Conservation (phyloP, 1,139 yeast genomes). For the Geotrichum carabidarum region DNA sequence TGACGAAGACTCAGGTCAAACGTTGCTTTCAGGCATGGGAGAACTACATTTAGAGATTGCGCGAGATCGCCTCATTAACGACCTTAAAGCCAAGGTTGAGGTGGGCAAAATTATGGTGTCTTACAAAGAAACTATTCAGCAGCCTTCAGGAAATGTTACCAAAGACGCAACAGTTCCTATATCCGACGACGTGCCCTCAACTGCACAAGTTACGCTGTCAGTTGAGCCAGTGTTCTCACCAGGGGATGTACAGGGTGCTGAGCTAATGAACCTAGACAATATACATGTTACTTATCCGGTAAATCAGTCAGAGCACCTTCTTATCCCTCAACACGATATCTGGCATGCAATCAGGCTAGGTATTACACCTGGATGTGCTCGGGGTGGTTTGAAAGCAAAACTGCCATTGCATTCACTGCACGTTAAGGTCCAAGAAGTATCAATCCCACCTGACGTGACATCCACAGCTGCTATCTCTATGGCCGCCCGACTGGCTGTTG, state of each 20-base stretch:
- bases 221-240: constrained; percentile 53
- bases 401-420: constrained; percentile 62
- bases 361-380: constrained; percentile 62
- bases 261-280: constrained; percentile 35
- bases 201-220: constrained; percentile 39
- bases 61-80: constrained; percentile 66
- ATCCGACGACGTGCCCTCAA: constrained; percentile 18
- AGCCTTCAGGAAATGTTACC: constrained; percentile 30
- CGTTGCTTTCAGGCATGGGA: constrained; percentile 90
- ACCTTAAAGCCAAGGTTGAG: constrained; percentile 74
- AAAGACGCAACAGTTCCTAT: constrained; percentile 22
- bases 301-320: constrained; percentile 28
- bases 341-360: constrained; percentile 37
- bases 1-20: constrained; percentile 88
- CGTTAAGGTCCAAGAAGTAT: constrained; percentile 49
- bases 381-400: constrained; percentile 65
- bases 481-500: constrained; percentile 44
- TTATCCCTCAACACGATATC: constrained; percentile 28
- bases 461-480: constrained; percentile 42
- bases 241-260: constrained; percentile 37
- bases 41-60: constrained; percentile 89
- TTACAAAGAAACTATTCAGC: constrained; percentile 64
- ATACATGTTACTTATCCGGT: constrained; percentile 40
- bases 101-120: constrained; percentile 83
- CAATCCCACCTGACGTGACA: constrained; percentile 51